Percentiles rank a stretch among this genome's conserved stretches.
Conservation (phyloP, 2,329 filamentous ascomycete species). For the Pestalotiopsis fici region DNA sequence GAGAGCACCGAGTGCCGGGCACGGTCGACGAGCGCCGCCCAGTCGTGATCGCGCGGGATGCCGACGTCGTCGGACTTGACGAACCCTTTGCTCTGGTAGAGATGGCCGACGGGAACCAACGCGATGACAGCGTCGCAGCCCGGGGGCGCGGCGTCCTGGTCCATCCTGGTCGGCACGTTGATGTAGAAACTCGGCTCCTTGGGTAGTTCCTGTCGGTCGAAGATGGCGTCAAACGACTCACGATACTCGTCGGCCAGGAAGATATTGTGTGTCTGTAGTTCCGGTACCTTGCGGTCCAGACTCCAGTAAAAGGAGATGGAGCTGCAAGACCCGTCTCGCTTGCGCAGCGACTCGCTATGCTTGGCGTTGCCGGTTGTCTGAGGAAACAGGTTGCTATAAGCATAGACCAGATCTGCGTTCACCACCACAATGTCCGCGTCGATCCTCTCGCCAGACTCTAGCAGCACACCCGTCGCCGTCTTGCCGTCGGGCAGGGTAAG, state of each 20-base stretch:
- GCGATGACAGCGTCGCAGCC: slow-evolving; percentile 68
- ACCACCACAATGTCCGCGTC: slow-evolving; percentile 67
- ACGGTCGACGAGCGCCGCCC: slow-evolving; percentile 58
- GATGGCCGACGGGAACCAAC: slow-evolving; percentile 71
- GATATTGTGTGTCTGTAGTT: slow-evolving; percentile 73
- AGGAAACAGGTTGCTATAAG: slow-evolving; percentile 71
- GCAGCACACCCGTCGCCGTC: slow-evolving; percentile 58
- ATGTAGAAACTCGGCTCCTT: slow-evolving; percentile 74
- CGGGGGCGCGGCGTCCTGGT: slow-evolving; percentile 65
- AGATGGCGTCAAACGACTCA: slow-evolving; percentile 76
- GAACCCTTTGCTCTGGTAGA: slow-evolving; percentile 48
- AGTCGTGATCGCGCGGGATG: slow-evolving; percentile 51
- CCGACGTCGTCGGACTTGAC: slow-evolving; percentile 17
- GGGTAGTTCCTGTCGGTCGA: slow-evolving; percentile 68
- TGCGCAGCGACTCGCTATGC: slow-evolving; percentile 40
- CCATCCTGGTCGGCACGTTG: slow-evolving; percentile 72
- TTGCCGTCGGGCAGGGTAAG: slow-evolving; percentile 52
- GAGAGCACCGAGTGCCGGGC: slow-evolving; percentile 62
- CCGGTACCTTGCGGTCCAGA: slow-evolving; percentile 58
- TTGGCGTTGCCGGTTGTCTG: slow-evolving; percentile 27
- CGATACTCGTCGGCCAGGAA: slow-evolving; percentile 74
- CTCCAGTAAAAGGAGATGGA: slow-evolving; percentile 80
- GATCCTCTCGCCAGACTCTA: slow-evolving; percentile 59
- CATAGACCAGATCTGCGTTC: slow-evolving; percentile 75
- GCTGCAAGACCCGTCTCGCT: slow-evolving; percentile 64